A percentile compares a stretch with the other conserved stretches of the same genome.
phyloP scores from a whole-genome alignment of 805 yeast genomes.

The Yarrowia sp. region DNA sequence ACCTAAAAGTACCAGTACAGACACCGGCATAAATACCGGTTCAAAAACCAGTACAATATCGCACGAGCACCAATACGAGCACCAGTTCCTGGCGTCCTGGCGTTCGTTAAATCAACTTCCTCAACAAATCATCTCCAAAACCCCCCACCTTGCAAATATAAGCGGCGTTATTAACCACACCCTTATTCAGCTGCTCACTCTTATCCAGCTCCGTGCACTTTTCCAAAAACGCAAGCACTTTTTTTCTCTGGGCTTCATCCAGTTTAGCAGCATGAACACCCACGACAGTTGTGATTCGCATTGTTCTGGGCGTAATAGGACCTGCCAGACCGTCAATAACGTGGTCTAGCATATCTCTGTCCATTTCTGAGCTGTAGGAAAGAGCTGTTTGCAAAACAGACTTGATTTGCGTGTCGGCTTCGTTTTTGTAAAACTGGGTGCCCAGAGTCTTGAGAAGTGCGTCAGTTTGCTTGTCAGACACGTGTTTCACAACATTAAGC shows the following conservation, averaged over 20 bases:
- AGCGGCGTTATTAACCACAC: not conserved
- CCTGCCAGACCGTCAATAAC: conserved; percentile 2
- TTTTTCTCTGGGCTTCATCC: not conserved
- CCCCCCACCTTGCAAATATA: conserved; percentile 12
- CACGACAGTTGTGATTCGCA: conserved; percentile 9
- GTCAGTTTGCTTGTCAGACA: not conserved
- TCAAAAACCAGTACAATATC: no score
- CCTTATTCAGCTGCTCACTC: not conserved
- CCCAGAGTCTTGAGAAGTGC: not conserved
- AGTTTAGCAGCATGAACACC: conserved; percentile 11
- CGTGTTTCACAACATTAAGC: conserved; percentile 8
- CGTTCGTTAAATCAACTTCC: not conserved
- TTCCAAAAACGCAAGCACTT: not conserved
- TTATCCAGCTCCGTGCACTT: not conserved
- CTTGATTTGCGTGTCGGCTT: not conserved
- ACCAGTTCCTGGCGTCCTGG: no score
- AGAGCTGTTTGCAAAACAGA: not conserved
- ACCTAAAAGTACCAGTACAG: no score
- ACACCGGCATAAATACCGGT: no score
- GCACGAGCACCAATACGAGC: no score
- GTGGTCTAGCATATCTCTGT: not conserved
- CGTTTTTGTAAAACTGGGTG: not conserved
- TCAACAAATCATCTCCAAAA: not conserved
- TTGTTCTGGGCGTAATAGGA: not conserved
- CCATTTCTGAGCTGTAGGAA: not conserved